Base-by-base conservation (phyloP, 495 filamentous ascomycete genomes). In the Penicillium atrosanguineum region DNA sequence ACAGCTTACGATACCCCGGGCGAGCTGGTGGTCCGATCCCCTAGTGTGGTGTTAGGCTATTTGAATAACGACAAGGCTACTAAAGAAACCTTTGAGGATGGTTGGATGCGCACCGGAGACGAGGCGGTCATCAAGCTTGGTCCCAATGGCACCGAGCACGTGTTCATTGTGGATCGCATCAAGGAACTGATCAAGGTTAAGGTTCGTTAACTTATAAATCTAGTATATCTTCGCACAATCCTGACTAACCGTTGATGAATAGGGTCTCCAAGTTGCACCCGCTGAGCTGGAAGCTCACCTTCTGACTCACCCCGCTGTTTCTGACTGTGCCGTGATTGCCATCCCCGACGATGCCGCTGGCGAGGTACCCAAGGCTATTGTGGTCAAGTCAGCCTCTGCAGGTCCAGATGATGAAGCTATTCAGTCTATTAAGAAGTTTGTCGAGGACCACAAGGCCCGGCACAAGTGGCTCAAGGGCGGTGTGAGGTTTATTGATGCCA, bases 181-280 rank as follows among this genome's bases (percentile, higher is more conserved):
- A 96, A 96, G 76, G 91, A 96, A 69, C 73, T 96, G 48, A 95
- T 96, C 73, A 96, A 96, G 70, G 87, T 91, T 60, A 95, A 95
- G 83, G 89, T 90, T 69, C 38, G 79, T 60, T 1, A 16, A 25
- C 2, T 9, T 12, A n/a, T 6, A 0, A 6, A 23, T 14, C 36
- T 3, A 28, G 21, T 8, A 31, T n/a, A 0, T 36, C n/a, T 39
- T 26, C 3, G 7, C 14, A 26, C 5, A 16, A 43, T 34, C 1
- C 47, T 14, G 41, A 31, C 37, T 29, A 21, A 46, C 21, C 47
- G 40, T 11, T 37, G 45, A 43, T 11, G 7, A 46, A 43, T 47
- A 93, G 88, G 91, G 88, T 46, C 75, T 88, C 36, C 91, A 96
- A 88, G 91, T 96, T 31, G 90, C 91, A 4, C 91, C 91, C 4